Conservation (phyloP, 305 asterid genomes). For the Plantago coronopus region DNA sequence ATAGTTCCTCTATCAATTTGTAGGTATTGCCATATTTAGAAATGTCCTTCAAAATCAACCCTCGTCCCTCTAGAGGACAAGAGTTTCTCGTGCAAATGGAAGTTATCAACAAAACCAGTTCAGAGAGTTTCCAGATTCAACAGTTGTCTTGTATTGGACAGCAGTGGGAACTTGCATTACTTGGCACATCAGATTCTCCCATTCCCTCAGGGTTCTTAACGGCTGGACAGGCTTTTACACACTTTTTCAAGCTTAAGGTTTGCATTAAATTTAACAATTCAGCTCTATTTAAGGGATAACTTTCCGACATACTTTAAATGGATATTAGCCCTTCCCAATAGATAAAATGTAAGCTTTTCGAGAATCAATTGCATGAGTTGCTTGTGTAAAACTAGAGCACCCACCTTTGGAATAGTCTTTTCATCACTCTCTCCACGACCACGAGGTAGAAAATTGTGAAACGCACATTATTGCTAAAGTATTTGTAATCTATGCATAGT, state of each 20-base stretch:
- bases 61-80: slow-evolving; percentile 70
- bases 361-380: no score
- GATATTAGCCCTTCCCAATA: no score
- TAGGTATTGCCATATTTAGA: slow-evolving; percentile 94
- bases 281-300: not conserved
- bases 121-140: slow-evolving; percentile 73
- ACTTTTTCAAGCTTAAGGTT: slow-evolving; percentile 93
- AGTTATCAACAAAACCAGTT: slow-evolving; percentile 71
- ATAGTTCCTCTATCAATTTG: slow-evolving; percentile 18
- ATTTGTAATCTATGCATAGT: no score
- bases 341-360: no score
- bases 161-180: slow-evolving; percentile 80
- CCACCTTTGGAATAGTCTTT: no score
- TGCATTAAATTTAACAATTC: slow-evolving; percentile 24
- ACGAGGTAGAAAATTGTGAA: no score
- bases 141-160: slow-evolving; percentile 86
- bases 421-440: no score
- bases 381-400: no score
- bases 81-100: slow-evolving; percentile 93
- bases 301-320: no score
- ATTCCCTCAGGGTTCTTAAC: slow-evolving; percentile 47
- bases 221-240: slow-evolving; percentile 91
- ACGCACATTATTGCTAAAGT: no score
- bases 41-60: slow-evolving; percentile 71
- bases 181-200: slow-evolving; percentile 55